Conservation (phyloP, 768 basidiomycete species). For the Lanmaoa pseudosensibilis region DNA sequence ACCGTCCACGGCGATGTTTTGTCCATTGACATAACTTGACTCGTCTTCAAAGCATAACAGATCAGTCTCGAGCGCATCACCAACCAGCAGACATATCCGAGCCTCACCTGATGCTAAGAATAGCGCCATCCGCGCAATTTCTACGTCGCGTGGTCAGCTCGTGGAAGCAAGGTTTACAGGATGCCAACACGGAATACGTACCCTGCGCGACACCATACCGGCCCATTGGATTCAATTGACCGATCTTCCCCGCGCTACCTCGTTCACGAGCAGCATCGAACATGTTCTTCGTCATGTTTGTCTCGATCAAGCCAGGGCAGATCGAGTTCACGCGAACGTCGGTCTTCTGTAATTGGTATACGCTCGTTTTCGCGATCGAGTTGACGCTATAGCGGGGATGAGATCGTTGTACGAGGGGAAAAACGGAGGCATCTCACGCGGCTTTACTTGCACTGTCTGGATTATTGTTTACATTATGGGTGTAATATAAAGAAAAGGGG, state of each 20-base stretch:
- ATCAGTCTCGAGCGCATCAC: conserved; percentile 8
- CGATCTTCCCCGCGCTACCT: conserved; percentile 75
- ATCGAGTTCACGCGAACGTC: conserved; percentile 88
- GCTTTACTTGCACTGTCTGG: conserved; percentile 91
- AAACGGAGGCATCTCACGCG: conserved; percentile 54
- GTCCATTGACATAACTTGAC: conserved; percentile 90
- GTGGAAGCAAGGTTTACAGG: conserved; percentile 15
- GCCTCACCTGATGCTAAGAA: conserved; percentile 84
- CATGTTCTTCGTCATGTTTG: conserved; percentile 79
- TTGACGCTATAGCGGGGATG: conserved; percentile 61
- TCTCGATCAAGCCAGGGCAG: conserved; percentile 92
- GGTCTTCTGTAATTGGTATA: conserved; percentile 75
- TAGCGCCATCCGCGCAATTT: conserved; percentile 82
- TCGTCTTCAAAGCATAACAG: conserved; percentile 53
- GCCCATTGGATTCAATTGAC: conserved; percentile 76
- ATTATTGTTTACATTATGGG: conserved; percentile 16
- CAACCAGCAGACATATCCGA: neutral
- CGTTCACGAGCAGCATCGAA: conserved; percentile 77
- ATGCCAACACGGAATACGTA: conserved; percentile 28
- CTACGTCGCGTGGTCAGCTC: conserved; percentile 38
- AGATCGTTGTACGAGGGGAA: neutral
- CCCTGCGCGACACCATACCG: conserved; percentile 83
- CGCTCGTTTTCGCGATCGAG: conserved; percentile 79
- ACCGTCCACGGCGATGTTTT: conserved; percentile 84
- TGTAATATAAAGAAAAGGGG: neutral